Base-by-base conservation (phyloP, 805 yeast genomes). In the Suhomyces pyralidae region DNA sequence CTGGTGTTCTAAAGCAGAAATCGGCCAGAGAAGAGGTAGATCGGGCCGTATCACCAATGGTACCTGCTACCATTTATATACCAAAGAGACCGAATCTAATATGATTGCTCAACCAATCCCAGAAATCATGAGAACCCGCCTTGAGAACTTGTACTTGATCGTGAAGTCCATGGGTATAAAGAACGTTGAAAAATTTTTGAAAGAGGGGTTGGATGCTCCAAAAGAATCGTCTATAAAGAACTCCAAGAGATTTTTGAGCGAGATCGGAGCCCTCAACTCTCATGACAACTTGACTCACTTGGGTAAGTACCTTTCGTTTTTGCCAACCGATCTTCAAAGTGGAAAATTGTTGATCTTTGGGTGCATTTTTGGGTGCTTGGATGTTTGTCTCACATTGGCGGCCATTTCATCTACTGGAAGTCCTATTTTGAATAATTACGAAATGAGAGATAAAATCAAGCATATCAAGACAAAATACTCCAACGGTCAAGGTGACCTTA, bases 11-110 rank as follows among this genome's bases (percentile, higher is more conserved):
- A 81, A 81, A 56, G 97, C 98, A 0, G 97, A 96, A 62, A 85
- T 85, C 20, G 81, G 83, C 20, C 99, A 93, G 69, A 81, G 99
- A 71, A 78, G 97, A 67, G 99, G 99, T 66, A 88, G 99, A 75
- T 93, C 97, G n/a, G 99, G 99, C 57, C 92, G 99, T 81, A 90
- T 93, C 10, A 81, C 85, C 34, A 77, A 77, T 24, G 99, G 99
- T 52, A 73, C 76, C 12, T 91, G 97, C 56, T 93, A 83, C 68
- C 91, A 88, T 63, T 64, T 93, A 46, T 93, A 81, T 68, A 86
- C 97, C 1, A 71, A 73, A 50, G 81, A 81, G 2, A 80, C 89
- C 0, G 73, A 75, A 4, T 66, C 67, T 1, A 65, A 68, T 20
- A 87, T 91, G 93, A 70, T 79, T 14, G 74, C 79, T 1, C 85